These are phyloP conservation scores for Chytriomyces sp. DNA, from an alignment of 192 early-diverging fungal species.

Conservation along the genomic window DNA sequence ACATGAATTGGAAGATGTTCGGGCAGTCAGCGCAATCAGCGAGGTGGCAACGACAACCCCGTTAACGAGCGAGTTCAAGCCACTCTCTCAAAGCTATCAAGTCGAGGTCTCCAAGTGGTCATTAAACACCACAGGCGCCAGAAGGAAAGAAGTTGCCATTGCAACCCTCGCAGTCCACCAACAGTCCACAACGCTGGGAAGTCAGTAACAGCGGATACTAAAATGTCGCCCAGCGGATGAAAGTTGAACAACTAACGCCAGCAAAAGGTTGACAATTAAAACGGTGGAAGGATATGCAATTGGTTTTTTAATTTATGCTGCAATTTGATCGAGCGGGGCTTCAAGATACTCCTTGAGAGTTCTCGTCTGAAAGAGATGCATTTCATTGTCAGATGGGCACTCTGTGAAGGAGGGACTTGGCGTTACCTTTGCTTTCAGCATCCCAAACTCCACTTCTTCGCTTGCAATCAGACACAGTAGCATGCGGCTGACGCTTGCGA, in stretches of 20 bases:
- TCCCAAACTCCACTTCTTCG: slow-evolving; percentile 49
- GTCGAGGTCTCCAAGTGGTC: background rate
- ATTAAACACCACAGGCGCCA: background rate
- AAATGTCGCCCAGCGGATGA: background rate
- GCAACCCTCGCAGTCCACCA: background rate
- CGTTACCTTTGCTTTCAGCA: slow-evolving; percentile 52
- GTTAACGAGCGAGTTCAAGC: background rate
- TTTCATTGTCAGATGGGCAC: background rate
- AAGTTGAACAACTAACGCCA: background rate
- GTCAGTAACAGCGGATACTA: background rate
- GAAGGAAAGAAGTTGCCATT: background rate
- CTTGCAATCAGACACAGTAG: slow-evolving; percentile 54
- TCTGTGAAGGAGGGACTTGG: background rate
- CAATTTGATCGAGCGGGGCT: slow-evolving; percentile 23
- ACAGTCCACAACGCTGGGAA: background rate
- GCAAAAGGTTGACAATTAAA: background rate
- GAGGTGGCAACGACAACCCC: background rate
- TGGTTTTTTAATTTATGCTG: background rate
- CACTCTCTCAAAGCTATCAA: background rate
- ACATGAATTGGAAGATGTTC: slow-evolving; percentile 20
- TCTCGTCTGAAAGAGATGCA: slow-evolving; percentile 18
- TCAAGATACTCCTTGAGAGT: slow-evolving; percentile 36
- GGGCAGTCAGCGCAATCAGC: slow-evolving; percentile 17
- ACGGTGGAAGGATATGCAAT: background rate
- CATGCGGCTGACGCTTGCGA: slow-evolving; percentile 43